Conservation (phyloP, 805 yeast genomes). For the Wickerhamiella kurtzmanii region DNA sequence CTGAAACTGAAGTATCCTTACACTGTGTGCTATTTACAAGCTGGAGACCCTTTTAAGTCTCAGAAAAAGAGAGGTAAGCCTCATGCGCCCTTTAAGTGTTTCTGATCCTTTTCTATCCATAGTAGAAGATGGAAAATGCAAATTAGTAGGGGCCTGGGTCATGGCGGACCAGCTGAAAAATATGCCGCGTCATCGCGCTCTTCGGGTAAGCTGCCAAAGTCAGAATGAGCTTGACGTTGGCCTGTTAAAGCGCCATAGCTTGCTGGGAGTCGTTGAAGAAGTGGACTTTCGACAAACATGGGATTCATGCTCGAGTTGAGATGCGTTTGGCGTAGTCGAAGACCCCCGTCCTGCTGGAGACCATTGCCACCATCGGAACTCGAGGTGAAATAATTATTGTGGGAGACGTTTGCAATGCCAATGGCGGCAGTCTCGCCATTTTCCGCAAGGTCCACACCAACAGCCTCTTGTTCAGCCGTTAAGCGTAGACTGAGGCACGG, state of each 20-base stretch:
- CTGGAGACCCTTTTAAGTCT: too few species aligned
- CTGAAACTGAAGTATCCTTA: too few species aligned
- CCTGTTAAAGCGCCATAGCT: conserved; percentile 12
- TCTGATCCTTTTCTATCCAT: too few species aligned
- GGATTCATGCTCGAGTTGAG: conserved; percentile 18
- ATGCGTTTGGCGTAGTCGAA: conserved; percentile 12
- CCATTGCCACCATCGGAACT: background rate
- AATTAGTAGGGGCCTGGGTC: too few species aligned
- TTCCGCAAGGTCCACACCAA: conserved; percentile 81
- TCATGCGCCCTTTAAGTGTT: too few species aligned
- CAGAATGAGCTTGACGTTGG: background rate
- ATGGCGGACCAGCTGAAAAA: too few species aligned
- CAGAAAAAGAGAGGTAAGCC: too few species aligned
- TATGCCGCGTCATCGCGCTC: background rate
- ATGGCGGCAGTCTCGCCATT: conserved; percentile 67
- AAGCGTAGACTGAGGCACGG: conserved; percentile 76
- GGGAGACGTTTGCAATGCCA: background rate
- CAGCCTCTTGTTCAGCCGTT: conserved; percentile 71
- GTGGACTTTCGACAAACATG: conserved; percentile 16
- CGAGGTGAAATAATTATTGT: background rate
- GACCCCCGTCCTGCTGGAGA: background rate
- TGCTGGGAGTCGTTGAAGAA: conserved; percentile 15
- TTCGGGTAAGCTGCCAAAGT: too few species aligned
- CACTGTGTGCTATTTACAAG: too few species aligned
- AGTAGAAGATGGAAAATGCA: too few species aligned